Evolutionary conservation across 345 rosid genomes (phyloP).

Genomic region (Aurinia saxatilis): DNA sequence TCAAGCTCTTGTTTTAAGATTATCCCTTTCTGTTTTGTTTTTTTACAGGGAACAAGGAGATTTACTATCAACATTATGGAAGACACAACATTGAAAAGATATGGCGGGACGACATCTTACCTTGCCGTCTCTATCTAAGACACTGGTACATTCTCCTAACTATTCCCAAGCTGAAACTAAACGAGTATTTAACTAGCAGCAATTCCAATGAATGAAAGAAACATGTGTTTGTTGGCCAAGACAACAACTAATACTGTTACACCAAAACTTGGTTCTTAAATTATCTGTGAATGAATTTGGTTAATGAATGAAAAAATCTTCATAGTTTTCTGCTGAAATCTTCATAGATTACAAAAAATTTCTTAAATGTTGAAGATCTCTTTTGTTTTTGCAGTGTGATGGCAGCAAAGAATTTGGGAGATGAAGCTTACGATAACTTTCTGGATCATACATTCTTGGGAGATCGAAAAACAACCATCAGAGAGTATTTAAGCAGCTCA

Average conservation of each 20-base stretch:
- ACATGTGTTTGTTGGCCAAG: too few species aligned
- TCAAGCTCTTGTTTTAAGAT: background rate
- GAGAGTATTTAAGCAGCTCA: constrained; percentile 52
- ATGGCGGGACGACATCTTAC: constrained; percentile 84
- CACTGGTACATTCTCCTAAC: constrained; percentile 51
- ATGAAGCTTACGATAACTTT: constrained; percentile 60
- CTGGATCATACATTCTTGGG: constrained; percentile 77
- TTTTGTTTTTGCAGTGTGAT: constrained; percentile 51
- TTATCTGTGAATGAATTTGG: background rate
- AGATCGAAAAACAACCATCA: constrained; percentile 59
- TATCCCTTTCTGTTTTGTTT: background rate
- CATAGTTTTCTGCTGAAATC: background rate
- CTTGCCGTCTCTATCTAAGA: constrained; percentile 84
- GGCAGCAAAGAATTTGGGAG: constrained; percentile 80
- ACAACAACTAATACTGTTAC: background rate
- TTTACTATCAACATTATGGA: constrained; percentile 65
- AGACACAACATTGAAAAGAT: constrained; percentile 63
- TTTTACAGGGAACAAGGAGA: constrained; percentile 63
- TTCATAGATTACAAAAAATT: background rate
- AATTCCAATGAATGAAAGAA: background rate
- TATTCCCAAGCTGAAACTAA: too few species aligned
- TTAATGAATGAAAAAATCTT: background rate
- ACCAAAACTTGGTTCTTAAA: background rate
- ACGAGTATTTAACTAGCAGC: too few species aligned
- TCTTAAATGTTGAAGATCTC: background rate